These are phyloP conservation scores for Brettanomyces sp. DNA, from an alignment of 805 yeast genomes.

Conservation along the genomic window DNA sequence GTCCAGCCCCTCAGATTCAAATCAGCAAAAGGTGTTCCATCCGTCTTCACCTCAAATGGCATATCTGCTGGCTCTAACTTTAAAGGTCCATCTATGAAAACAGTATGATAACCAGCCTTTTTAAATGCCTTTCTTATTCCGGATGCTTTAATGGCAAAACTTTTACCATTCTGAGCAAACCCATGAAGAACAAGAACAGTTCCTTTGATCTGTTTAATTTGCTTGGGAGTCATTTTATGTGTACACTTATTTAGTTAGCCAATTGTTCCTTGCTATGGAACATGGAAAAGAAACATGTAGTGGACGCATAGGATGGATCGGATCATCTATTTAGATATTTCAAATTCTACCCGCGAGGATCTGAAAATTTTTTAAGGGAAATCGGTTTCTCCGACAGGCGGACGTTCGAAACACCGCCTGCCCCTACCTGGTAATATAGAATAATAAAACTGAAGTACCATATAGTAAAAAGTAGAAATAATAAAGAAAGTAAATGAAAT, in stretches of 20 bases:
- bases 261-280: too few species aligned
- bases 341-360: too few species aligned
- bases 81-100: constrained; percentile 75
- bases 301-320: too few species aligned
- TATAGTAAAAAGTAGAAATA: too few species aligned
- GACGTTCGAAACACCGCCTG: too few species aligned
- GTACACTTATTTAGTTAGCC: not conserved
- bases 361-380: too few species aligned
- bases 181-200: constrained; percentile 87
- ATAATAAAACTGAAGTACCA: too few species aligned
- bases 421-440: too few species aligned
- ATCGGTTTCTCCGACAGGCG: too few species aligned
- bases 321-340: too few species aligned
- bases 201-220: constrained; percentile 20
- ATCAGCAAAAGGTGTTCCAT: constrained; percentile 31
- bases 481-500: too few species aligned
- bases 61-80: constrained; percentile 57
- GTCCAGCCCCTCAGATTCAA: constrained; percentile 61
- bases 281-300: too few species aligned
- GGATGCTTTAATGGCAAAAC: constrained; percentile 81
- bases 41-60: constrained; percentile 49
- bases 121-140: constrained; percentile 75
- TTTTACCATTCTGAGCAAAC: constrained; percentile 72
- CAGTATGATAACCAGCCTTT: constrained; percentile 54
- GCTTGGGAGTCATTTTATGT: constrained; percentile 14